Evolutionary conservation across 768 basidiomycete species (phyloP).

Genomic region (Collybia sp.): DNA sequence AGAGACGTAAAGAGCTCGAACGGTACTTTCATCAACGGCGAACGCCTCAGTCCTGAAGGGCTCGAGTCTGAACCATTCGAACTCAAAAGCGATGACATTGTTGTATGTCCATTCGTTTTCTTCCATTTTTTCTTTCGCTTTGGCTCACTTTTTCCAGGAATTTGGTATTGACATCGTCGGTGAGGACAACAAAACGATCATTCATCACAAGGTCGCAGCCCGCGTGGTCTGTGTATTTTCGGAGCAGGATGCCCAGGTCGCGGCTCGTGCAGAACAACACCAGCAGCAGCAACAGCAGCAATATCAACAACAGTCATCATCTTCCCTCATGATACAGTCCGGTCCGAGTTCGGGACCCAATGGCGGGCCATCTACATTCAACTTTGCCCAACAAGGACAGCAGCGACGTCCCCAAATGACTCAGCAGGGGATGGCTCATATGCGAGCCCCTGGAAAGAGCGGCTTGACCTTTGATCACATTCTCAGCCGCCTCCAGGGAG

Average conservation of each 20-base stretch:
- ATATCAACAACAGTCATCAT: conserved; percentile 12
- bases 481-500: conserved; percentile 80
- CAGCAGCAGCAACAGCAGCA: conserved; percentile 47
- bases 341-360: conserved; percentile 13
- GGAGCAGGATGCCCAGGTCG: conserved; percentile 78
- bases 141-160: conserved; percentile 51
- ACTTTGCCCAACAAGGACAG: conserved; percentile 23
- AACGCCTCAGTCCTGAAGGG: conserved; percentile 85
- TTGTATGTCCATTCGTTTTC: conserved; percentile 51
- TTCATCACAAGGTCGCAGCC: conserved; percentile 98
- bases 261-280: conserved; percentile 66
- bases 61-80: conserved; percentile 91
- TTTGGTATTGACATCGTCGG: conserved; percentile 99
- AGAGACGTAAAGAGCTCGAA: conserved; percentile 98
- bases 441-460: conserved; percentile 73
- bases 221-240: conserved; percentile 86
- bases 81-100: conserved; percentile 92
- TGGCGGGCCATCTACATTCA: conserved; percentile 11
- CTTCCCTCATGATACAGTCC: conserved; percentile 12
- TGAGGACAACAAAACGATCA: conserved; percentile 96
- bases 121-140: conserved; percentile 6
- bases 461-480: conserved; percentile 93
- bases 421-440: conserved; percentile 56
- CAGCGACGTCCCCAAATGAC: conserved; percentile 56
- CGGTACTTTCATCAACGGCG: conserved; percentile 97